Percentiles rank a stretch among this genome's conserved stretches.
phyloP scores from a whole-genome alignment of 2,329 filamentous ascomycete species.

The Stemphylium lycopersici region DNA sequence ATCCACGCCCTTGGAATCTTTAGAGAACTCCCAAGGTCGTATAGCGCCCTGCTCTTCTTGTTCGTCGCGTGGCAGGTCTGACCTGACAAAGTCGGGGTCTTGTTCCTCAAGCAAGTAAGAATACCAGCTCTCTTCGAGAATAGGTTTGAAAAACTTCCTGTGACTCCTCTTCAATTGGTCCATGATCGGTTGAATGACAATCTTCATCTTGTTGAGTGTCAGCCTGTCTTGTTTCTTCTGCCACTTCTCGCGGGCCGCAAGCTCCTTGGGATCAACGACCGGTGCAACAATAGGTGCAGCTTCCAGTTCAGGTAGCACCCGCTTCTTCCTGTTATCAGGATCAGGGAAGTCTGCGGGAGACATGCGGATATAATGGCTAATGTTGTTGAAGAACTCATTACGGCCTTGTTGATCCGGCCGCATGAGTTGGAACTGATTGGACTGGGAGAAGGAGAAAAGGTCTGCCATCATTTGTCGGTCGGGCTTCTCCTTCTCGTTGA shows the following conservation, averaged over 20 bases:
- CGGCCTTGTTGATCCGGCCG: conserved; percentile 72
- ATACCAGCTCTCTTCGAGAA: conserved; percentile 73
- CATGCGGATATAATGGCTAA: conserved; percentile 78
- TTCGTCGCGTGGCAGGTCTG: conserved; percentile 63
- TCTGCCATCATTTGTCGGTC: conserved; percentile 70
- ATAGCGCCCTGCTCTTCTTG: conserved; percentile 60
- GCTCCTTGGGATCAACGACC: conserved; percentile 62
- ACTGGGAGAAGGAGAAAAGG: conserved; percentile 83
- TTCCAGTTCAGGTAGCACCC: conserved; percentile 77
- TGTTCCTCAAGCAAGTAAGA: conserved; percentile 84
- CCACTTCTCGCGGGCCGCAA: conserved; percentile 79
- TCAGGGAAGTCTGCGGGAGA: conserved; percentile 87
- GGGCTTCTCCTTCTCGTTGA: conserved; percentile 62
- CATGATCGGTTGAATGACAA: conserved; percentile 92
- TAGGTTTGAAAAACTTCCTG: conserved; percentile 81
- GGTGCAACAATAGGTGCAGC: conserved; percentile 65
- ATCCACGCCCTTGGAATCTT: conserved; percentile 77
- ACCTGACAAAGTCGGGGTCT: conserved; percentile 69
- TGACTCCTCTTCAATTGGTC: conserved; percentile 93
- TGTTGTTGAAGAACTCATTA: conserved; percentile 77
- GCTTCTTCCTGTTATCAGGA: conserved; percentile 82
- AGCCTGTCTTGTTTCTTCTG: conserved; percentile 84
- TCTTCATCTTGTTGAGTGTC: conserved; percentile 84
- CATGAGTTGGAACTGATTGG: conserved; percentile 73
- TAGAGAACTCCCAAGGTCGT: conserved; percentile 79